A percentile compares a stretch with the other conserved stretches of the same genome.
phyloP scores from a whole-genome alignment of 2,329 filamentous ascomycete genomes.

The Pseudogymnoascus destructans region DNA sequence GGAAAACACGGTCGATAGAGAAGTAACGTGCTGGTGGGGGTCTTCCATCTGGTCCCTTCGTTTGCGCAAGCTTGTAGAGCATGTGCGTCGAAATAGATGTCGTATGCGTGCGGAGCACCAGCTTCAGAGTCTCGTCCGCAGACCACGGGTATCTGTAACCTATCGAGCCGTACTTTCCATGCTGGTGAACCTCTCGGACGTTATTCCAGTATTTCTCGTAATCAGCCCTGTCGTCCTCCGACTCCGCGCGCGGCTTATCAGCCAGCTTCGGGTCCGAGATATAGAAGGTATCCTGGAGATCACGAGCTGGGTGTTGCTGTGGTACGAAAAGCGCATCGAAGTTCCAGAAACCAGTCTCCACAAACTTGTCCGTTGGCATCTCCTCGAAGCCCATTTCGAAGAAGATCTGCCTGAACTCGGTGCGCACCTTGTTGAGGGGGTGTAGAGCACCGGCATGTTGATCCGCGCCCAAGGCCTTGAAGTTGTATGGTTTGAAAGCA shows the following conservation, averaged over 20 bases:
- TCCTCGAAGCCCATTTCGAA: slow-evolving; percentile 98
- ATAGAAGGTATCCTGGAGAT: slow-evolving; percentile 97
- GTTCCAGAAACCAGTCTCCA: slow-evolving; percentile 98
- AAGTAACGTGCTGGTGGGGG: slow-evolving; percentile 77
- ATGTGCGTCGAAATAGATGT: slow-evolving; percentile 85
- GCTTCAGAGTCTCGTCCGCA: slow-evolving; percentile 68
- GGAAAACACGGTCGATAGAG: slow-evolving; percentile 96
- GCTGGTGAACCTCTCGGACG: slow-evolving; percentile 73
- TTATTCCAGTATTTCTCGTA: slow-evolving; percentile 84
- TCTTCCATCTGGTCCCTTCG: slow-evolving; percentile 58
- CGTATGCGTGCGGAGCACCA: slow-evolving; percentile 92
- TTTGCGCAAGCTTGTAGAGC: slow-evolving; percentile 75
- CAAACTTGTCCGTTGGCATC: slow-evolving; percentile 88
- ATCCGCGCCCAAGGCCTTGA: slow-evolving; percentile 50
- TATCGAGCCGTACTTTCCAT: slow-evolving; percentile 86
- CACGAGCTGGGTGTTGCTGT: slow-evolving; percentile 92
- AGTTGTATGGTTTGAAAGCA: slow-evolving; percentile 75
- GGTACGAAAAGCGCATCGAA: slow-evolving; percentile 95
- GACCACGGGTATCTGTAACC: slow-evolving; percentile 95
- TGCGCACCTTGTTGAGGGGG: slow-evolving; percentile 83
- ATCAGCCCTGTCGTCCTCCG: slow-evolving; percentile 45
- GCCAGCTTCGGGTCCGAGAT: slow-evolving; percentile 76
- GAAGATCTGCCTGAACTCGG: slow-evolving; percentile 96
- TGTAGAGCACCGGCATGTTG: slow-evolving; percentile 49
- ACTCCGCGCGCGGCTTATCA: slow-evolving; percentile 49